Percentiles rank a stretch among this genome's conserved stretches.
Conservation (phyloP, 306 rosid genomes). For the Dicorynia guianensis region DNA sequence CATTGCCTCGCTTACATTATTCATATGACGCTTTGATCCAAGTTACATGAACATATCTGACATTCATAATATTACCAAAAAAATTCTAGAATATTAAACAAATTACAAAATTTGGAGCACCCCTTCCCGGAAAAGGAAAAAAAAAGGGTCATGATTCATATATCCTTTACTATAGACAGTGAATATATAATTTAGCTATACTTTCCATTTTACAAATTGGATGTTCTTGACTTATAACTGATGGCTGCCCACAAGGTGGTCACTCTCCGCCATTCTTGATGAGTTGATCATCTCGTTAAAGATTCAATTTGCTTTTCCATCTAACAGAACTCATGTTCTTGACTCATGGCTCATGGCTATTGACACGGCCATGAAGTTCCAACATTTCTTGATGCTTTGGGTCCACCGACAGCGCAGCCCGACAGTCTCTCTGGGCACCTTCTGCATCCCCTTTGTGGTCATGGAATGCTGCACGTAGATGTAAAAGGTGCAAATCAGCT, state of each 20-base stretch:
- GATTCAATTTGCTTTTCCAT: neutral
- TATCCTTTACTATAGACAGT: conserved; percentile 40
- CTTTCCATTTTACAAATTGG: neutral
- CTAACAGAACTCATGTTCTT: neutral
- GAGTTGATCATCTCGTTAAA: neutral
- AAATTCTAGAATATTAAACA: conserved; percentile 17
- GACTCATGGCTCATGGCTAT: conserved; percentile 84
- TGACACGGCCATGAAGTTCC: conserved; percentile 89
- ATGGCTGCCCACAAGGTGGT: conserved; percentile 50
- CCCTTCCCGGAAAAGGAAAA: neutral
- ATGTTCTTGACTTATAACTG: conserved; percentile 47
- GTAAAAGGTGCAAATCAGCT: conserved; percentile 93
- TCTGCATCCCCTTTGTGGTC: conserved; percentile 83
- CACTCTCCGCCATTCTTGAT: neutral
- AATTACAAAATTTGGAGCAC: conserved; percentile 52
- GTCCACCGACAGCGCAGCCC: conserved; percentile 93
- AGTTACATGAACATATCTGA: neutral
- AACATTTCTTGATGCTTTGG: conserved; percentile 94
- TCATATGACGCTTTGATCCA: neutral
- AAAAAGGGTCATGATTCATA: conserved; percentile 28
- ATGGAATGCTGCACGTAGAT: conserved; percentile 89
- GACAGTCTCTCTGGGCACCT: conserved; percentile 86
- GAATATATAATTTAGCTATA: neutral
- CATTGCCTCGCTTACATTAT: too few relatives aligned
- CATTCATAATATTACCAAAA: conserved; percentile 43